Evolutionary conservation across 2,329 filamentous ascomycete genomes (phyloP), one percentile per base, ranked within the genome.

Genomic region (Fusarium sacchari): DNA sequence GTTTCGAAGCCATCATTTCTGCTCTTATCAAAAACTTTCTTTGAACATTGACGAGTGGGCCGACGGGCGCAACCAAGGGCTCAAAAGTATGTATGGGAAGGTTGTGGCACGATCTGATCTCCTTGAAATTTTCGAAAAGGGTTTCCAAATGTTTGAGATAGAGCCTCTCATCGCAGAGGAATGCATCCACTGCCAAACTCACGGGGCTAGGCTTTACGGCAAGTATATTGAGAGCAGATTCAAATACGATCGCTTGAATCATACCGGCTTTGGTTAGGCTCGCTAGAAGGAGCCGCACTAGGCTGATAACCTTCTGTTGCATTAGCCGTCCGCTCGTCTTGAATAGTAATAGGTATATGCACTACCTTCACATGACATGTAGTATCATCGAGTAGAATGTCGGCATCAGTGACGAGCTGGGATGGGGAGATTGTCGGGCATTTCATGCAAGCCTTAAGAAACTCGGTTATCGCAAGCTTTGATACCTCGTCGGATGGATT

Each of bases 31-130:
- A 0, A 43, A 43, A 24, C n/a, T 1, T 2, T 24, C 10, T 43
- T 3, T 43, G 42, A 8, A 0, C 11, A 3, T 4, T 24, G 42
- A 24, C 5, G 1, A 43, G 15, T 13, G 5, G n/a, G 5, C n/a
- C 0, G 5, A 43, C 0, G 3, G n/a, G 10, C n/a, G n/a, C 42
- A 13, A 24, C 18, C n/a, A 43, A 8, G 6, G 5, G 15, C 0
- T 8, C 15, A 2, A 13, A 18, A 1, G n/a, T 8, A 24, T 43
- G n/a, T 0, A 0, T 1, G n/a, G 10, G 0, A 13, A 43, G n/a
- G 1, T 4, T 8, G 7, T 7, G 15, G 2, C 1, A 18, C 0
- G n/a, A 24, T 5, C n/a, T 18, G 15, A 18, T 43, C 6, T 43
- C 6, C 13, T 40, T 1, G 7, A 5, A 4, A 13, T 24, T 3